A percentile compares a stretch with the other conserved stretches of the same genome.
These are phyloP conservation scores for Coniochaeta sp. DNA, from an alignment of 2,329 filamentous ascomycete genomes.

Conservation along the genomic window DNA sequence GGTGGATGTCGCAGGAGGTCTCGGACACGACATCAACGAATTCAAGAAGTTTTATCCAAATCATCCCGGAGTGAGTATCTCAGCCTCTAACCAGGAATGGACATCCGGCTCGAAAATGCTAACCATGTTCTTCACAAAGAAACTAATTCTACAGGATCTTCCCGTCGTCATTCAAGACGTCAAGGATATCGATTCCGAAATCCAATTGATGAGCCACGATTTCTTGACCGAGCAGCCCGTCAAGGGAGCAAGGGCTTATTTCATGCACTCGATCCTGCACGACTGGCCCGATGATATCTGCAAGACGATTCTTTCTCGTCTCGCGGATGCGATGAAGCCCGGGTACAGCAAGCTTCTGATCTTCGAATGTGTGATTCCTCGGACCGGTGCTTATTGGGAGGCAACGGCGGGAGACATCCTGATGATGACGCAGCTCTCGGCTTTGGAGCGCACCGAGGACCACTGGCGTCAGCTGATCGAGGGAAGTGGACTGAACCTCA, in stretches of 20 bases:
- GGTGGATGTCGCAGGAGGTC: not conserved
- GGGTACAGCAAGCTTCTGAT: constrained; percentile 25
- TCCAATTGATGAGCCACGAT: constrained; percentile 8
- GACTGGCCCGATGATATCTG: constrained; percentile 21
- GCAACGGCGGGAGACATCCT: constrained; percentile 19
- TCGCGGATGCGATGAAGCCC: constrained; percentile 20
- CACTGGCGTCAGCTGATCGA: constrained; percentile 5
- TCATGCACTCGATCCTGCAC: constrained; percentile 18
- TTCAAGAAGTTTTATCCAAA: constrained; percentile 10
- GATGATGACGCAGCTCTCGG: constrained; percentile 17
- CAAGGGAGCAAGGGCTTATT: constrained; percentile 16
- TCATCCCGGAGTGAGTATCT: constrained; percentile 1
- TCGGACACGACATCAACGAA: constrained; percentile 5
- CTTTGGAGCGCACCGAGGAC: constrained; percentile 3
- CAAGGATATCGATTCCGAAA: constrained; percentile 4
- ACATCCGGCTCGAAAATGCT: too few relatives aligned
- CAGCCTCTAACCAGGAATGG: not conserved
- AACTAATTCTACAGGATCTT: constrained; percentile 17
- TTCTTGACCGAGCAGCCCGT: constrained; percentile 12
- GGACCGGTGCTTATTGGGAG: constrained; percentile 20
- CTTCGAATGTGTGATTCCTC: constrained; percentile 23
- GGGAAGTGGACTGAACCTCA: constrained; percentile 1
- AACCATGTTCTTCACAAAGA: not conserved
- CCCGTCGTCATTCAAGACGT: constrained; percentile 8
- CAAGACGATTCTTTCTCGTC: constrained; percentile 15